A percentile compares a stretch with the other conserved stretches of the same genome.
These are phyloP conservation scores for Hura crepitans DNA, from an alignment of 441 rosid species.

Conservation along the genomic window DNA sequence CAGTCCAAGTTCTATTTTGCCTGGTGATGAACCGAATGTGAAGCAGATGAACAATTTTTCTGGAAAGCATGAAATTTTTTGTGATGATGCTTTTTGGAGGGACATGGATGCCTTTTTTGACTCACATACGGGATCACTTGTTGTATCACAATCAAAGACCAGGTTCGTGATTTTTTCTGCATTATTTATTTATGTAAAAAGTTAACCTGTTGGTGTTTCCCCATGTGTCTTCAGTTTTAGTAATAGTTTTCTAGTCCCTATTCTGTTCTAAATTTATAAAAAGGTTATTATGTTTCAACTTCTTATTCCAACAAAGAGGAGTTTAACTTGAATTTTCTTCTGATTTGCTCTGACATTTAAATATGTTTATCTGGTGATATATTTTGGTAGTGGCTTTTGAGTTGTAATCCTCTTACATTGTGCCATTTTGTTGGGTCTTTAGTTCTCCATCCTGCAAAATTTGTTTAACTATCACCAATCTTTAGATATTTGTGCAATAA, in stretches of 20 bases:
- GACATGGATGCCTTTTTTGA: constrained; percentile 52
- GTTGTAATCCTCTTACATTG: not conserved
- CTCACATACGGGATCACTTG: constrained; percentile 43
- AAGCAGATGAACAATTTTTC: constrained; percentile 24
- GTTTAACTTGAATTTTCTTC: not conserved
- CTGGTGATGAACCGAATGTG: constrained; percentile 29
- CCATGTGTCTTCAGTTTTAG: too few species aligned
- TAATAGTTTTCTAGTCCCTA: not conserved
- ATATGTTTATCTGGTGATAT: not conserved
- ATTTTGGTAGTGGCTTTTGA: not conserved
- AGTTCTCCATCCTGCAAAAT: not conserved
- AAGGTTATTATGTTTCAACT: not conserved
- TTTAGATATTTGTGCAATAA: not conserved
- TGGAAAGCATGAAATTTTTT: constrained; percentile 34
- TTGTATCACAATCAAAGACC: constrained; percentile 51
- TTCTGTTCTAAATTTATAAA: not conserved
- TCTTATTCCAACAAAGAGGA: constrained; percentile 6
- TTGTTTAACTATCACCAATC: not conserved
- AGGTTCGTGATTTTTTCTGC: constrained; percentile 43
- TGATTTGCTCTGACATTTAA: not conserved
- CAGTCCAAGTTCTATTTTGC: constrained; percentile 20
- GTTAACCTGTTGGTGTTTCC: not conserved
- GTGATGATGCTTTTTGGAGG: constrained; percentile 49
- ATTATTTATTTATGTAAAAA: constrained; percentile 4
- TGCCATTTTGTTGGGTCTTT: not conserved